Evolutionary conservation across 2,329 filamentous ascomycete genomes (phyloP), one percentile per base, ranked within the genome.

Genomic region (Botrytis squamosa): DNA sequence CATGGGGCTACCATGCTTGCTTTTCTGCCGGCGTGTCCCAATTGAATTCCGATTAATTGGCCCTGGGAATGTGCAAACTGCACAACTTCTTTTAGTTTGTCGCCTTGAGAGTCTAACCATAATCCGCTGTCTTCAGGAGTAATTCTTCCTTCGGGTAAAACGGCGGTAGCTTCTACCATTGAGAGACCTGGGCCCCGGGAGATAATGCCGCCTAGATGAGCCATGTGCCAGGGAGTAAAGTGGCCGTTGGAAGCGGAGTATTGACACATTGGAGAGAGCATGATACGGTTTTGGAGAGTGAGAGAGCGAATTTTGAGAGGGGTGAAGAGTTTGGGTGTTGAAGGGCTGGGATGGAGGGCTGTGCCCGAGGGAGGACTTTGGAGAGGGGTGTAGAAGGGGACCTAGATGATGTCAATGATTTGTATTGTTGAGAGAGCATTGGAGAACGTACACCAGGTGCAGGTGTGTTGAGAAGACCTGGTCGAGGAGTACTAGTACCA

Each of bases 71-170:
- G 94, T 3, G 92, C 89, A 76, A 94, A 97, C 75, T 97, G 92
- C 52, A 91, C 88, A 64, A 95, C 87, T 74, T 88, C 87, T 80
- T 87, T 88, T 74, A 97, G 84, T 25, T 75, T 75, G 4, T 87
- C 90, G 75, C 95, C 91, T 82, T 98, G 95, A 49, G 87, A 89
- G 81, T 97, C 95, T 75, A 92, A 86, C 95, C 94, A 98, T 12
- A 98, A 84, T 0, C 95, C 94, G 20, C 85, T 84, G 81, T 95
- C 93, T 81, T 95, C 86, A 1, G 94, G 93, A 0, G 92, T 92
- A 84, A 97, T 97, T 72, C 95, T 89, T 42, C 94, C 94, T 77
- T 95, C 90, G 9, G 93, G 83, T 16, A 88, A 85, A 0, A 97
- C 92, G 46, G 90, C 86, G 0, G 93, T 94, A 40, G 94, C 93